phyloP scores from a whole-genome alignment of 768 basidiomycete genomes.

The Leccinellum albellum region DNA sequence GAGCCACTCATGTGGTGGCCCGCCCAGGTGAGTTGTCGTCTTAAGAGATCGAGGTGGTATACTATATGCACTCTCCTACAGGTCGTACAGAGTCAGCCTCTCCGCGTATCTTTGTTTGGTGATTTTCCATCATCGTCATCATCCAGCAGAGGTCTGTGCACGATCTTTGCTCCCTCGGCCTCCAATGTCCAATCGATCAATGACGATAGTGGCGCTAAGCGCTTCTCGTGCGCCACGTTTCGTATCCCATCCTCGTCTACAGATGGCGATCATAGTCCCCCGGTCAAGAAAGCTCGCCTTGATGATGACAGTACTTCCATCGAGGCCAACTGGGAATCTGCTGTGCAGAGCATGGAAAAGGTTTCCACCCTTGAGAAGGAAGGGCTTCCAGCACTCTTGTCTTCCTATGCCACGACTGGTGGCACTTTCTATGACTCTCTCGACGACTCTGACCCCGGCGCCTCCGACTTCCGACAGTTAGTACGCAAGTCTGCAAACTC shows the following conservation, averaged over 20 bases:
- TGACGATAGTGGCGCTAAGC: slow-evolving; percentile 32
- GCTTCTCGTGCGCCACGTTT: slow-evolving; percentile 44
- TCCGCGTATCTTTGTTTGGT: slow-evolving; percentile 30
- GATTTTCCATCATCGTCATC: slow-evolving; percentile 28
- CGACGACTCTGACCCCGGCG: slow-evolving; percentile 24
- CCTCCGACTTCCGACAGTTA: slow-evolving; percentile 7
- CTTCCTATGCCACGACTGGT: slow-evolving; percentile 23
- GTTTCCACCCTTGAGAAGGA: slow-evolving; percentile 43
- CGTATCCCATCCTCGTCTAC: slow-evolving; percentile 5
- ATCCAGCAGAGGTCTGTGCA: slow-evolving; percentile 20
- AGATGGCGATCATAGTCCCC: slow-evolving; percentile 28
- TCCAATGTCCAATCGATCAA: slow-evolving; percentile 41
- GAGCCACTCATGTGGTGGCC: slow-evolving; percentile 63
- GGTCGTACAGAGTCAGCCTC: slow-evolving; percentile 28
- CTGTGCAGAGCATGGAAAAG: slow-evolving; percentile 43
- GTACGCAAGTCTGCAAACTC: neutral
- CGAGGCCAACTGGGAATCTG: slow-evolving; percentile 44
- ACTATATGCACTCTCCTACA: slow-evolving; percentile 7
- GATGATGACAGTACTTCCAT: slow-evolving; percentile 27
- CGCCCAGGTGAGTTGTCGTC: slow-evolving; percentile 46
- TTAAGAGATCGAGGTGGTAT: neutral
- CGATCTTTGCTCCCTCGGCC: slow-evolving; percentile 32
- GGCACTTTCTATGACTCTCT: slow-evolving; percentile 24
- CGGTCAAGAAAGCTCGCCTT: slow-evolving; percentile 44
- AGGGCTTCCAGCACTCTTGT: slow-evolving; percentile 43